Conservation (phyloP, 2,329 filamentous ascomycete species). For the Phialophora expanda region DNA sequence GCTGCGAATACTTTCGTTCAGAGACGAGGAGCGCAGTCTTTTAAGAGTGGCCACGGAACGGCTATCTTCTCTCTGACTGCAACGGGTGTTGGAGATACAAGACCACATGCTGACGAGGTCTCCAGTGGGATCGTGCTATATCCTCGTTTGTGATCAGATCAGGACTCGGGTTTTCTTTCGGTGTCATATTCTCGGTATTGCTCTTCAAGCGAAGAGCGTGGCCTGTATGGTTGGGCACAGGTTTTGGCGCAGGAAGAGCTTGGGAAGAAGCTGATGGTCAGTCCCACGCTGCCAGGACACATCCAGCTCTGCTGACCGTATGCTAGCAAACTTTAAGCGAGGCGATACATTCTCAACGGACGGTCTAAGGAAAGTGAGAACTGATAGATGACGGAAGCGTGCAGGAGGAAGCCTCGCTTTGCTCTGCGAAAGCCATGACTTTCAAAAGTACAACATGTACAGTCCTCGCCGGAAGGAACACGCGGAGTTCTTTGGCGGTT, state of each 20-base stretch:
- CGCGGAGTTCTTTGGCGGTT: conserved; percentile 11
- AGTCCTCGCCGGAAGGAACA: conserved; percentile 21
- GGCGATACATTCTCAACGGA: conserved; percentile 38
- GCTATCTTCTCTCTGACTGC: background rate
- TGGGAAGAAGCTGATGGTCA: conserved; percentile 97
- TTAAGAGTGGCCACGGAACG: background rate
- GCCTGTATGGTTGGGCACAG: conserved; percentile 92
- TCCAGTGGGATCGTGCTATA: conserved; percentile 96
- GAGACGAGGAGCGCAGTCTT: background rate
- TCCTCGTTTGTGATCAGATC: conserved; percentile 98
- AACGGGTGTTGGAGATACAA: background rate
- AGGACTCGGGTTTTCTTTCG: conserved; percentile 92
- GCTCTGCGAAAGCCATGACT: conserved; percentile 16
- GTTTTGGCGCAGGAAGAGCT: conserved; percentile 93
- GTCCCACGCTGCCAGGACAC: conserved; percentile 37
- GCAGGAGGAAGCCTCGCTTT: conserved; percentile 12
- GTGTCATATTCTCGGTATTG: conserved; percentile 97
- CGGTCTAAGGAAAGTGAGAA: conserved; percentile 40
- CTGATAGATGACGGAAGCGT: conserved; percentile 33
- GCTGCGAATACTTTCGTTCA: background rate
- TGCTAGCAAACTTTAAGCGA: conserved; percentile 40
- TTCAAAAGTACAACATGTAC: conserved; percentile 33
- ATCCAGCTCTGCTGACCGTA: conserved; percentile 17
- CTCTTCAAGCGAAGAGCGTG: conserved; percentile 97
- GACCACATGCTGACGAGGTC: conserved; percentile 30